These are phyloP conservation scores for Russula ochroleuca DNA, from an alignment of 768 basidiomycete genomes.

Conservation along the genomic window DNA sequence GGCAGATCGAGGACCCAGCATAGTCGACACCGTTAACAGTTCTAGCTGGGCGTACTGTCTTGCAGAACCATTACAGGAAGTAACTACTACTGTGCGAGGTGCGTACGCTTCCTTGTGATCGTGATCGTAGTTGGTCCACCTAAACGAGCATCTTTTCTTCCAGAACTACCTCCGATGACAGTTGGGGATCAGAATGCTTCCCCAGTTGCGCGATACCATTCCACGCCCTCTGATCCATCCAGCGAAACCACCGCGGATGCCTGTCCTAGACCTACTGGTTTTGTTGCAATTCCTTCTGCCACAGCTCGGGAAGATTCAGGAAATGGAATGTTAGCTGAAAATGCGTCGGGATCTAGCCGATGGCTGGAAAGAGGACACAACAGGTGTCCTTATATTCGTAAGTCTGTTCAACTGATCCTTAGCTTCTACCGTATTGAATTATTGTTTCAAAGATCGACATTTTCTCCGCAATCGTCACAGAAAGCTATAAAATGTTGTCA, in stretches of 20 bases:
- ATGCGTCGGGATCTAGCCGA: slow-evolving; percentile 7
- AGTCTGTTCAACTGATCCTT: background rate
- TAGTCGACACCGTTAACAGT: too few species aligned
- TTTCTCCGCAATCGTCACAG: slow-evolving; percentile 28
- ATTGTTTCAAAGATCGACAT: slow-evolving; percentile 25
- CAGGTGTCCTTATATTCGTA: slow-evolving; percentile 20
- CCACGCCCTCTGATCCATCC: background rate
- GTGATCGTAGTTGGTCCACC: background rate
- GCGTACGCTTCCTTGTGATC: background rate
- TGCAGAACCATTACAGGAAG: background rate
- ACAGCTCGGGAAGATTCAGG: background rate
- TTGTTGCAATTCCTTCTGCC: background rate
- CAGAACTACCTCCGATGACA: slow-evolving; percentile 16
- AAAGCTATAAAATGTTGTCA: slow-evolving; percentile 22
- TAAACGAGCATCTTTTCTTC: background rate
- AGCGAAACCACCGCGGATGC: background rate
- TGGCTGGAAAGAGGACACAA: slow-evolving; percentile 14
- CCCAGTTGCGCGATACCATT: background rate
- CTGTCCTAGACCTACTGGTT: slow-evolving; percentile 10
- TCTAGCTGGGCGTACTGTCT: too few species aligned
- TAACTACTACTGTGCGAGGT: background rate
- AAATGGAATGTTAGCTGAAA: slow-evolving; percentile 15
- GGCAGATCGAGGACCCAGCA: too few species aligned
- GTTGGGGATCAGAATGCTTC: background rate
- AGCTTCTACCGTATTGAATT: background rate